These are phyloP conservation scores for Glaciozyma martinii DNA, from an alignment of 768 basidiomycete genomes.

Conservation along the genomic window DNA sequence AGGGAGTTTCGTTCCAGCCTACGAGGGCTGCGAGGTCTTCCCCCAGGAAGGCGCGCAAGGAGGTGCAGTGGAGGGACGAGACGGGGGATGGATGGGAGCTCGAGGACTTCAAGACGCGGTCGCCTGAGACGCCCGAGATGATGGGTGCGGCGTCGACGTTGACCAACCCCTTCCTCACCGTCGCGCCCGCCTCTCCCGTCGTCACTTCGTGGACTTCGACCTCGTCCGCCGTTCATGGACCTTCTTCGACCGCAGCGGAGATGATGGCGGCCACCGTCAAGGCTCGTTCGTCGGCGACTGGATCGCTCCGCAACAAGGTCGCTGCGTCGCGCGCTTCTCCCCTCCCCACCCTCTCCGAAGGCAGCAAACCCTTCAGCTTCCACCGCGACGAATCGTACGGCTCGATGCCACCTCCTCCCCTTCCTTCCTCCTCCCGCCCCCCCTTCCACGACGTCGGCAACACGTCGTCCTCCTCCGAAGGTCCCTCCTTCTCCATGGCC, in stretches of 20 bases:
- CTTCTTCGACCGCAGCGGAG: slow-evolving; percentile 15
- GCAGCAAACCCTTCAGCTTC: slow-evolving; percentile 14
- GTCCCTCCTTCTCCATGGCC: neutral
- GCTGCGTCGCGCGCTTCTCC: neutral
- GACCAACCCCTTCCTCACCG: slow-evolving; percentile 8
- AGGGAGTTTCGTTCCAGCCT: slow-evolving; percentile 8
- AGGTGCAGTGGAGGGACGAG: slow-evolving; percentile 30
- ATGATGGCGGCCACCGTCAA: slow-evolving; percentile 14
- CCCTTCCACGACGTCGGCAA: slow-evolving; percentile 24
- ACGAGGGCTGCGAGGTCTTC: neutral
- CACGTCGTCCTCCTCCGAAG: neutral
- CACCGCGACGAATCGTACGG: neutral
- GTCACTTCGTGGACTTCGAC: slow-evolving; percentile 16
- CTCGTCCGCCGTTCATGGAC: neutral
- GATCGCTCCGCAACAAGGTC: neutral
- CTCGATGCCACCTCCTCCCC: neutral
- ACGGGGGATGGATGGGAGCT: slow-evolving; percentile 21
- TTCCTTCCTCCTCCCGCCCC: neutral
- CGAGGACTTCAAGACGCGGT: slow-evolving; percentile 24
- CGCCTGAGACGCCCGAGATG: slow-evolving; percentile 9
- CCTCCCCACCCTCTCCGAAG: slow-evolving; percentile 10
- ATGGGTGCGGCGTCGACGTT: neutral
- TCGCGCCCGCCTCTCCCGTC: slow-evolving; percentile 3
- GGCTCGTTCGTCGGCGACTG: slow-evolving; percentile 3
- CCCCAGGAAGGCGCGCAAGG: slow-evolving; percentile 22